Evolutionary conservation across 192 early-diverging fungal species (phyloP).

Genomic region (Dissophora ornata): DNA sequence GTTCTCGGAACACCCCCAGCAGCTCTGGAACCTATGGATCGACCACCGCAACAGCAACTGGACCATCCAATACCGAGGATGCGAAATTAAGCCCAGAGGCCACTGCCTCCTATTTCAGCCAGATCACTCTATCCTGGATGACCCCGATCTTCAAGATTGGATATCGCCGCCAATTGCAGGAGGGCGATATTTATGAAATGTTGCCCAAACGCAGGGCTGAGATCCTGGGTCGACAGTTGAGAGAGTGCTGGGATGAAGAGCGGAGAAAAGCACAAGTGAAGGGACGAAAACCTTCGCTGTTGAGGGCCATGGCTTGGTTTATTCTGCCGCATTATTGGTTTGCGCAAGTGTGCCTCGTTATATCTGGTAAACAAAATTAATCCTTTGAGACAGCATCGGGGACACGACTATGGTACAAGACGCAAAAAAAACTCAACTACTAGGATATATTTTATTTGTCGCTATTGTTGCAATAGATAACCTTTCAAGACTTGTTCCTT

Average conservation of each 20-base stretch:
- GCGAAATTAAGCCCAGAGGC: slow-evolving; percentile 22
- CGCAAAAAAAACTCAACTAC: too few relatives aligned
- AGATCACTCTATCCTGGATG: slow-evolving; percentile 42
- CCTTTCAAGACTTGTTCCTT: slow-evolving; percentile 16
- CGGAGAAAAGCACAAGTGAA: not conserved
- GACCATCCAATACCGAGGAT: not conserved
- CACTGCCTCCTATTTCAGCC: slow-evolving; percentile 28
- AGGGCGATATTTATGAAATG: slow-evolving; percentile 50
- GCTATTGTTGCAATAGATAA: slow-evolving; percentile 11
- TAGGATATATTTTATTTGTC: not conserved
- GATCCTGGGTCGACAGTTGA: not conserved
- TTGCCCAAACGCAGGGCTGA: slow-evolving; percentile 26
- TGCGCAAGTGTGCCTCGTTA: slow-evolving; percentile 5
- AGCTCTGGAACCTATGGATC: not conserved
- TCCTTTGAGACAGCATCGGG: not conserved
- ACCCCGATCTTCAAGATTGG: slow-evolving; percentile 48
- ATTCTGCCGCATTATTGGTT: slow-evolving; percentile 23
- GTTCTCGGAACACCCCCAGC: too few relatives aligned
- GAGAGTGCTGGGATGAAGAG: slow-evolving; percentile 19
- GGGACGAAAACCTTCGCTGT: slow-evolving; percentile 13
- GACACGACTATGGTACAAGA: too few relatives aligned
- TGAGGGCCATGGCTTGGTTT: slow-evolving; percentile 17
- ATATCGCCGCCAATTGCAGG: slow-evolving; percentile 32
- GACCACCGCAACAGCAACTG: not conserved
- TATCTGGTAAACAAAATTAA: slow-evolving; percentile 5